Conservation (phyloP, 1,284 basidiomycete species). For the Baeospora myosura region DNA sequence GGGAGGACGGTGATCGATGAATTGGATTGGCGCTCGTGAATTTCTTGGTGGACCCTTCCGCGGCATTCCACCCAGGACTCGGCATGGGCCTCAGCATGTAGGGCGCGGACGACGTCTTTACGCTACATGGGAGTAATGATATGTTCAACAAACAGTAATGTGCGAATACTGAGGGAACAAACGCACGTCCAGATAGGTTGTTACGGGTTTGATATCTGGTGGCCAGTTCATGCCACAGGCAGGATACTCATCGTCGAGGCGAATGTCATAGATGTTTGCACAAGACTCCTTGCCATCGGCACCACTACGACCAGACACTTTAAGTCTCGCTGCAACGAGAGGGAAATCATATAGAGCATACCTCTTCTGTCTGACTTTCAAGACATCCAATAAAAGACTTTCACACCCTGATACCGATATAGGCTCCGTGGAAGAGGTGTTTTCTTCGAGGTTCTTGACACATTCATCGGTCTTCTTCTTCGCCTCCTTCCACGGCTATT, state of each 20-base stretch:
- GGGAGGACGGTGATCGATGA: slow-evolving; percentile 80
- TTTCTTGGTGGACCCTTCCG: slow-evolving; percentile 56
- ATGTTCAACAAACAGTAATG: slow-evolving; percentile 6
- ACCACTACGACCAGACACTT: slow-evolving; percentile 29
- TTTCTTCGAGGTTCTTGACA: slow-evolving; percentile 26
- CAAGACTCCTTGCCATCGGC: slow-evolving; percentile 72
- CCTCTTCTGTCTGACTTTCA: slow-evolving; percentile 57
- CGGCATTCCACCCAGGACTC: slow-evolving; percentile 90
- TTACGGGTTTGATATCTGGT: slow-evolving; percentile 75
- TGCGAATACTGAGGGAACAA: slow-evolving; percentile 1
- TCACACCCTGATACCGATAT: slow-evolving; percentile 67
- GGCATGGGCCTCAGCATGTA: slow-evolving; percentile 78
- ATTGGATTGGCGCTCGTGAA: slow-evolving; percentile 52
- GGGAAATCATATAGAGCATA: slow-evolving; percentile 29
- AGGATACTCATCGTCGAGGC: slow-evolving; percentile 78
- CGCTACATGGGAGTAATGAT: slow-evolving; percentile 38
- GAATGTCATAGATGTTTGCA: slow-evolving; percentile 93
- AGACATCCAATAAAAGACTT: slow-evolving; percentile 53
- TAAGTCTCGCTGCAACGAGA: neutral
- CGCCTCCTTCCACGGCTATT: slow-evolving; percentile 54
- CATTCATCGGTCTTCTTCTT: slow-evolving; percentile 65
- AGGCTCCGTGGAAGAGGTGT: slow-evolving; percentile 51
- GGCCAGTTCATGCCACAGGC: slow-evolving; percentile 99
- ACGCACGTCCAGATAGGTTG: slow-evolving; percentile 75
- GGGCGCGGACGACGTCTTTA: slow-evolving; percentile 70